Evolutionary conservation across 2,329 filamentous ascomycete genomes (phyloP), one percentile per base, ranked within the genome.

Genomic region (Metarhizium sp.): DNA sequence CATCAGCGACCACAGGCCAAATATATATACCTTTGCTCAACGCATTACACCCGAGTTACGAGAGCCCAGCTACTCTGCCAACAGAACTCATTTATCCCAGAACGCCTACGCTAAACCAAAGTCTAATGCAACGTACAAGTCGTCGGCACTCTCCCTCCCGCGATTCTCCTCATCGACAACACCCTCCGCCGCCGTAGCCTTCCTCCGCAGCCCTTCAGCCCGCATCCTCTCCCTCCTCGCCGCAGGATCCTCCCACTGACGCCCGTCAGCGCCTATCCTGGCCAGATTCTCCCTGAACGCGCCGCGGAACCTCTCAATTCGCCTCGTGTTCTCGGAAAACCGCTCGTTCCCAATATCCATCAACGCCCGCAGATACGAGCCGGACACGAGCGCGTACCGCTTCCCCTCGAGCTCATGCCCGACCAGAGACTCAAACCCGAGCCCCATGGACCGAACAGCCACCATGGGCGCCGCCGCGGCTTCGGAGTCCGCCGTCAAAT

Each of bases 361-460:
- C 14, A 96, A 74, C 56, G 79, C 82, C 46, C 72, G 72, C 5
- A 96, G 76, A 64, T 94, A 91, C 8, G 74, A 73, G 38, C 85
- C 78, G 2, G 82, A 75, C 1, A 95, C 88, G 25, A 86, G 71
- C 49, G 70, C 67, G 47, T 66, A 66, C 13, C 70, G 65, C 4
- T 60, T 58, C 14, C 78, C 74, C 4, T 73, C 67, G 7, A 66
- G 34, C 3, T 74, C 58, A 20, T 79, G 68, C 1, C 90, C 92
- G 36, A 97, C 78, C 30, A 96, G 78, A 1, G 88, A 89, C 71
- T 95, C 90, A 58, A 96, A 82, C 1, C 83, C 81, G 2, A 96
- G 77, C 0, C 92, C 92, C 69, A 89, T 88, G 5, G 89, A 92
- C 18, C 92, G 84, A 36, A 97, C 82, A 3, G 88, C 92, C 3